Evolutionary conservation across 1,284 basidiomycete genomes (phyloP).

Genomic region (Trametes hirsuta): DNA sequence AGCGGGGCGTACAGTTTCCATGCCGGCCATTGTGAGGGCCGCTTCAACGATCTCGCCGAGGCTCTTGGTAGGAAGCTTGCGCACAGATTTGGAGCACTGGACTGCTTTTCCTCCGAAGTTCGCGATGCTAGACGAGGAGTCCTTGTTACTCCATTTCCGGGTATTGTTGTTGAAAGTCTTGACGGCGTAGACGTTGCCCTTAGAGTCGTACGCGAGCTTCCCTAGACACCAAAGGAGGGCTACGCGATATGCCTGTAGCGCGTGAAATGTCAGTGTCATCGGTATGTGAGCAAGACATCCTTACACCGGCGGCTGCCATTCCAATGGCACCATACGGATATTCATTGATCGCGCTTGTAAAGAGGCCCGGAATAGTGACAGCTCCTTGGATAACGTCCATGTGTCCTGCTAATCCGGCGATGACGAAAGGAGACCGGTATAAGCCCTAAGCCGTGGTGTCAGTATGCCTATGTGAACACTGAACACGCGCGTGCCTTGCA

Average conservation of each 20-base stretch:
- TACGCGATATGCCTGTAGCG: not conserved
- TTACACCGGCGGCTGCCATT: not conserved
- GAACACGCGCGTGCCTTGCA: not conserved
- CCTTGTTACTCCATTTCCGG: not conserved
- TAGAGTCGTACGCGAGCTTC: not conserved
- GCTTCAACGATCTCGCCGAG: not conserved
- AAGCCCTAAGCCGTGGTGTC: not conserved
- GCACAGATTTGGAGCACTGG: not conserved
- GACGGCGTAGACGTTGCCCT: not conserved
- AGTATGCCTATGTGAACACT: not conserved
- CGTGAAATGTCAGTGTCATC: too few relatives aligned
- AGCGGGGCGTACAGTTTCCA: not conserved
- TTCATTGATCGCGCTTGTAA: not conserved
- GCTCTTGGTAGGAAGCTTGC: not conserved
- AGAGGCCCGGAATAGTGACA: not conserved
- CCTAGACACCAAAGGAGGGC: not conserved
- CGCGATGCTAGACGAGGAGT: not conserved
- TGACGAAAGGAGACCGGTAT: constrained; percentile 1
- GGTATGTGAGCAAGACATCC: not conserved
- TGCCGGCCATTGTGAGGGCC: not conserved
- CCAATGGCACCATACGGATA: constrained; percentile 4
- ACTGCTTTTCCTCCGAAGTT: not conserved
- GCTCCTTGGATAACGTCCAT: constrained; percentile 5
- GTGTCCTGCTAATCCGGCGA: not conserved
- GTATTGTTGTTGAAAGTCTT: not conserved